Base-by-base conservation (phyloP, 2,329 filamentous ascomycete genomes). In the Fusarium tanahbumbuense region DNA sequence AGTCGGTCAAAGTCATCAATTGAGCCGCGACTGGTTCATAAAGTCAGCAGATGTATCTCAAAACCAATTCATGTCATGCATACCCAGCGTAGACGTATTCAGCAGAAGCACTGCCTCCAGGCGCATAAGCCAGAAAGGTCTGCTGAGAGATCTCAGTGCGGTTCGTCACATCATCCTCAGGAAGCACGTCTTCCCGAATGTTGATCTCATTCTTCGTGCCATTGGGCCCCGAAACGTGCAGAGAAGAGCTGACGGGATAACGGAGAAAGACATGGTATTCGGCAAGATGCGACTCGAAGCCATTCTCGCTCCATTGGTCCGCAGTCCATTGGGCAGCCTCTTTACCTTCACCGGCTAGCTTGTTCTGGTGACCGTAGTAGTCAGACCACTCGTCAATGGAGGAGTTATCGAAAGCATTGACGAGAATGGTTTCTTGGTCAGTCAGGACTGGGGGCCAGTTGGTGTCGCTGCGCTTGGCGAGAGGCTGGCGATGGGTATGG, bases 111-210 rank as follows among this genome's bases (percentile, higher is more conserved):
- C 92, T 92, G 0, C 93, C 93, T 34, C 83, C 91, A 0, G 92
- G 92, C 2, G 92, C 93, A 76, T 96, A 97, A 13, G 92, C 93
- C 71, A 96, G 91, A 80, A 95, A 97, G 0, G 90, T 93, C 8
- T 93, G 92, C 23, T 94, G 86, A 1, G 73, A 70, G 28, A 91
- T 84, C 66, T 92, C 86, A 8, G 85, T 81, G 34, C 91, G 82
- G n/a, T 88, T 86, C 30, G 88, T 92, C 0, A 92, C 93, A n/a
- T 88, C 85, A 76, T 96, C 93, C 64, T 93, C 89, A 8, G 89
- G 83, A 3, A 96, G 80, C 2, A 92, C 86, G 70, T 93, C 90
- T 78, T 96, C 92, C 71, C 91, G 89, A 53, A 95, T 78, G 7
- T 84, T 88, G 4, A 92, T 91, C 73, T 91, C 87, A 50, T 86